Evolutionary conservation across 805 yeast species (phyloP), one percentile per base, ranked within the genome.

Genomic region (Zygosaccharomyces lentus): DNA sequence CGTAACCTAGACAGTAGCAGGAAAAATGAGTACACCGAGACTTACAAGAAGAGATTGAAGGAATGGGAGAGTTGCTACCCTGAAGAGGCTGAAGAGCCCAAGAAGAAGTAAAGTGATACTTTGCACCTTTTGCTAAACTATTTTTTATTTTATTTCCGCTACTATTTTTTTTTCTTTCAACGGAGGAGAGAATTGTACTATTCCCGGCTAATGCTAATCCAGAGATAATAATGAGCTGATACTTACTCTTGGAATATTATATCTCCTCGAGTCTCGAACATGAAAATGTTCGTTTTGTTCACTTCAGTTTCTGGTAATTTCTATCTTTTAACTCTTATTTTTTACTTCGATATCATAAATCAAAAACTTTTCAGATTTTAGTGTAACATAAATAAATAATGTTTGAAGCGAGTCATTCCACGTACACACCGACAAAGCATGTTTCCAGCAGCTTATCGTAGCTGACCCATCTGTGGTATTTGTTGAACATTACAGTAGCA

Each of bases 381-480:
- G 15, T 29, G 16, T 13, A 2, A 13, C 4, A 26, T 19, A 26
- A 29, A 13, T 29, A n/a, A 10, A 7, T 4, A 26, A 26, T n/a
- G 7, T 26, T 26, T 26, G 32, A 3, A 16, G 15, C 8, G 8
- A 6, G 27, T 37, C 43, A 56, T 12, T 39, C 46, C 17, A 54
- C 56, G 37, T 45, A 60, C 9, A 77, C 63, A 1, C 98, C 99
- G 2, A 91, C 75, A 47, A 81, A 68, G 59, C 97, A 89, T 45
- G 77, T 80, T 55, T 80, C 88, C 46, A 91, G 68, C 75, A 91
- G 78, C 49, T 88, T 67, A 52, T 90, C 96, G 41, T 72, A 86
- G 62, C 86, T 91, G 5, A 91, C 96, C 99, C 86, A 80, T 12
- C 76, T 61, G 55, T 80, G 86, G 44, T 83, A 85, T 65, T 81